A percentile compares a stretch with the other conserved stretches of the same genome.
phyloP scores from a whole-genome alignment of 768 basidiomycete species.

The Pleurotus tuoliensis region DNA sequence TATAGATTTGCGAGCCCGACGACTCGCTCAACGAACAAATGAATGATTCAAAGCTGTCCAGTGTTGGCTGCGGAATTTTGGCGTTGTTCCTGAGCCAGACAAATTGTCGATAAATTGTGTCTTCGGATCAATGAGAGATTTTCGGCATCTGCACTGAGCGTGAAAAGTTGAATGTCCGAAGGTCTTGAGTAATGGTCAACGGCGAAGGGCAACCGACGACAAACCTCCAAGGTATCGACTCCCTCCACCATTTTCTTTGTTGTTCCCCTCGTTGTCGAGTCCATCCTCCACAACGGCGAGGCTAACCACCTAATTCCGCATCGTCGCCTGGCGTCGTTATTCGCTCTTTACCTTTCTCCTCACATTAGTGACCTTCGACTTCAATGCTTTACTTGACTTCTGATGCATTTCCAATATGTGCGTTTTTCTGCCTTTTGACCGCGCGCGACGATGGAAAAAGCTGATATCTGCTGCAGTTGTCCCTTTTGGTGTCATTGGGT shows the following conservation, averaged over 20 bases:
- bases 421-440: slow-evolving; percentile 28
- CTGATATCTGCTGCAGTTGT: slow-evolving; percentile 53
- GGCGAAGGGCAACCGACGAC: slow-evolving; percentile 1
- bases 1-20: too few species aligned
- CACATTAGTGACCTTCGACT: slow-evolving; percentile 14
- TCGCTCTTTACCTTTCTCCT: slow-evolving; percentile 32
- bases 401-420: slow-evolving; percentile 88
- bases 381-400: slow-evolving; percentile 86
- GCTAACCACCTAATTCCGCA: slow-evolving; percentile 6
- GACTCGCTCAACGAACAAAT: too few species aligned
- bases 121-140: slow-evolving; percentile 1
- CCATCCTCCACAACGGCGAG: slow-evolving; percentile 7
- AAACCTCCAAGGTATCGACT: slow-evolving; percentile 6
- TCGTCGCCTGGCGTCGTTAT: slow-evolving; percentile 30
- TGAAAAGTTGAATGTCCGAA: slow-evolving; percentile 2
- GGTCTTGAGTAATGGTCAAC: neutral
- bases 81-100: neutral
- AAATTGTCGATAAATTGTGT: neutral
- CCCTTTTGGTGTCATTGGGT: slow-evolving; percentile 89
- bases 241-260: slow-evolving; percentile 6
- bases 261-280: slow-evolving; percentile 8
- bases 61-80: neutral
- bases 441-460: slow-evolving; percentile 11
- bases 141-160: neutral
- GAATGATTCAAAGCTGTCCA: too few species aligned